Base-by-base conservation (phyloP, 495 filamentous ascomycete genomes). In the Neurospora sp. region DNA sequence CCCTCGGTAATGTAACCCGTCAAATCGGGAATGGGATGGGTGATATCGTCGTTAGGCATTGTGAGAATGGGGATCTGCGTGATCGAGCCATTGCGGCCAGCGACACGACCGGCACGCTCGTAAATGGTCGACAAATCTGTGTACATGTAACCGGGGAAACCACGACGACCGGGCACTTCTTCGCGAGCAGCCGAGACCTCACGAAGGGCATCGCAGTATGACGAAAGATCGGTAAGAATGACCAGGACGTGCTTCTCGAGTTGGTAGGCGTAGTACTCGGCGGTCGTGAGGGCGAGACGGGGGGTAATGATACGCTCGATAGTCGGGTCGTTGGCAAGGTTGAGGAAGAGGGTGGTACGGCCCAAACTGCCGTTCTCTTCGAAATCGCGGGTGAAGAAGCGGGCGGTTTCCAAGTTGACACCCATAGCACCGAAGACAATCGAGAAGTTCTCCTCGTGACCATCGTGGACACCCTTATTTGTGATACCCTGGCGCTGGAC, bases 121-220 rank as follows among this genome's bases (percentile, higher is more conserved):
- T 99, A 99, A 78, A 99, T 96, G 77, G 96, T 99, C 69, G 96
- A 97, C 89, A 99, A 92, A 90, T 99, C 96, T 72, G 96, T 99
- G 87, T 99, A 99, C 96, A 99, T 99, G 88, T 99, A 99, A 93
- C 96, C 96, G 70, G 96, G 96, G 86, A 97, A 99, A 87, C 96
- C 96, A 89, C 96, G 94, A 83, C 96, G 95, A 87, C 96, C 96
- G 73, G 96, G 96, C 59, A 99, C 96, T 92, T 99, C 96, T 89
- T 99, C 96, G 84, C 96, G 89, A 48, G 96, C 96, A 66, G 96
- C 94, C 18, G 96, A 99, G 54, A 98, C 94, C 83, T 98, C 96
- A 84, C 96, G 96, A 75, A 99, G 90, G 75, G 96, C 96, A 83
- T 99, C 96, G 82, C 96, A 99, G 88, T 98, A 99, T 20, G 96